Base-by-base conservation (phyloP, 2,329 filamentous ascomycete genomes). In the Plectosphaerella sp. region DNA sequence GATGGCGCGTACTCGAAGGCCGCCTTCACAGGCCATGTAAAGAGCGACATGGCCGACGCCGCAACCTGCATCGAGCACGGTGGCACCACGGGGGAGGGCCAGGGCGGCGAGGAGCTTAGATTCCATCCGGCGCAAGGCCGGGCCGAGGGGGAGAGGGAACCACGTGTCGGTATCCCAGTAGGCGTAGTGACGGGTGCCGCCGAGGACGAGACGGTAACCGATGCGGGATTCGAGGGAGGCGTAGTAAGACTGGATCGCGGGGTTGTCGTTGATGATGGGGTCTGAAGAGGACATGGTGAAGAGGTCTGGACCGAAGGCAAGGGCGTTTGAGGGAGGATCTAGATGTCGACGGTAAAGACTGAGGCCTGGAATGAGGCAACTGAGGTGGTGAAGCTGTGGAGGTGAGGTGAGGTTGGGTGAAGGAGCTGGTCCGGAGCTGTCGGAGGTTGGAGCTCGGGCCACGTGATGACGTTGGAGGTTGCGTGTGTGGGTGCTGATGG, bases 51-150 rank as follows among this genome's bases (percentile, higher is more conserved):
- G 67, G 14, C 72, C 78, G 1, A 71, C 68, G 2, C 78, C 78
- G 55, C 74, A 77, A 14, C 78, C 77, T 1, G 77, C 77, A 56
- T 82, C 78, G 7, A 82, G 66, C 1, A 80, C 70, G n/a, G 61
- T 61, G 0, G 74, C 62, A 12, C 74, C 74, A 3, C 59, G 47
- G 9, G 66, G 61, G 1, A 77, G 63, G 14, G 58, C 57, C 10
- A 80, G 58, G 2, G 60, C 63, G 16, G 63, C 60, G 52, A 67
- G 65, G 12, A 82, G 62, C 54, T 74, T 71, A 46, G 77, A 72
- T 57, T 82, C 77, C 78, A 81, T 81, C 14, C 58, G 62, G 25
- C 74, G 67, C 45, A 78, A 66, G 3, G 71, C 65, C 11, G 53
- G 60, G 14, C 61, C 59, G 12, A 80, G 60, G 1, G 77, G 76